phyloP scores from a whole-genome alignment of 257 asterid species.

The Solanum ossicruentum region DNA sequence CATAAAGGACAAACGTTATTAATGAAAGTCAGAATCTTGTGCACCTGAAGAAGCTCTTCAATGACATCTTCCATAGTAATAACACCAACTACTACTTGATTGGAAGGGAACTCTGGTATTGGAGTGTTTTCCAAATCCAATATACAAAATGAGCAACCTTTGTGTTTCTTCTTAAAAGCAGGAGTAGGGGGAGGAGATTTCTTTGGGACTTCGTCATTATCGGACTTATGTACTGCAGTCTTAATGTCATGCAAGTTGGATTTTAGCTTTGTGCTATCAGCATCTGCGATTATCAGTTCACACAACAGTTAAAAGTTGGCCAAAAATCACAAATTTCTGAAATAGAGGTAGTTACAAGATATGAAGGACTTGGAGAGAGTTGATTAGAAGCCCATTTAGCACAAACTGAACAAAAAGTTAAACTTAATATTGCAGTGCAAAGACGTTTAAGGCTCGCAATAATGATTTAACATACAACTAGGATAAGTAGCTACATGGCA shows the following conservation, averaged over 20 bases:
- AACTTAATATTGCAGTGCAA: not conserved
- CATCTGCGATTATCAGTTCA: conserved; percentile 20
- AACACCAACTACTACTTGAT: conserved; percentile 85
- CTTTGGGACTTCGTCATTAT: conserved; percentile 31
- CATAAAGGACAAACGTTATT: not conserved
- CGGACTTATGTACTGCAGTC: conserved; percentile 22
- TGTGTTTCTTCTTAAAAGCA: conserved; percentile 86
- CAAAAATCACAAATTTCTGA: not conserved
- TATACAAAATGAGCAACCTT: conserved; percentile 90
- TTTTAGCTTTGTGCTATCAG: conserved; percentile 22
- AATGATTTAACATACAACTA: not conserved
- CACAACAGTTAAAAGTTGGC: not conserved
- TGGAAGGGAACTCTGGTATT: conserved; percentile 65
- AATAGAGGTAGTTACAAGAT: not conserved
- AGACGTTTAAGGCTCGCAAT: not conserved
- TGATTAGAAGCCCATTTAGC: not conserved
- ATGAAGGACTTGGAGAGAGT: not conserved
- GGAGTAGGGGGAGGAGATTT: conserved; percentile 74
- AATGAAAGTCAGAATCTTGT: not conserved
- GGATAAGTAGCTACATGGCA: not conserved
- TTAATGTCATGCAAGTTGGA: conserved; percentile 22
- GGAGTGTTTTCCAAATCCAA: conserved; percentile 72
- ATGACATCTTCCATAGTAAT: conserved; percentile 97
- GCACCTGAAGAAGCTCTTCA: conserved; percentile 99
- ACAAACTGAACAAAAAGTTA: not conserved